Evolutionary conservation across 371 early-diverging fungal genomes (phyloP).

Genomic region (Parasitella parasitica): DNA sequence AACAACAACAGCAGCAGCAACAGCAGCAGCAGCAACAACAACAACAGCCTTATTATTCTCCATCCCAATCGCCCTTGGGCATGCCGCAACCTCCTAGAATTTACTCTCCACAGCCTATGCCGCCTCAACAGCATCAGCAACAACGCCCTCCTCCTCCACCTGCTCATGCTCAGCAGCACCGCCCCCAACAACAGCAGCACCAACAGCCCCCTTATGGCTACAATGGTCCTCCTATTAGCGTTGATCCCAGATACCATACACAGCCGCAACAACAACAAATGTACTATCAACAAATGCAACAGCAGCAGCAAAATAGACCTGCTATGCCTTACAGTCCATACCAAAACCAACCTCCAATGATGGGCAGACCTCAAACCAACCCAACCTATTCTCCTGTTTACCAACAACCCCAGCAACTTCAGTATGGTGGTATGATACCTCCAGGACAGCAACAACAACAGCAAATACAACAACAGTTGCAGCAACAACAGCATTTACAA

Average conservation of each 20-base stretch:
- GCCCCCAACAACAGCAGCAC: constrained; percentile 26
- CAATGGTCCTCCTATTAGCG: constrained; percentile 5
- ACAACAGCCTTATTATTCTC: constrained; percentile 13
- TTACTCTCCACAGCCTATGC: constrained; percentile 14
- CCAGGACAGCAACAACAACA: constrained; percentile 7
- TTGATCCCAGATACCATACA: constrained; percentile 32
- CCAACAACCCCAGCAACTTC: constrained; percentile 17
- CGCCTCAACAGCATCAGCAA: constrained; percentile 24
- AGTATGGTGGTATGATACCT: not conserved
- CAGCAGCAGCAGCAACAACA: constrained; percentile 5
- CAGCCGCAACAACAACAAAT: constrained; percentile 27
- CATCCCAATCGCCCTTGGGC: not conserved
- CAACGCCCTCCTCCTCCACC: constrained; percentile 29
- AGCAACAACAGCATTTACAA: not conserved
- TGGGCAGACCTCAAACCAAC: constrained; percentile 10
- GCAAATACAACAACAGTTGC: not conserved
- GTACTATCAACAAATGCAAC: constrained; percentile 18
- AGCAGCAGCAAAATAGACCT: constrained; percentile 21
- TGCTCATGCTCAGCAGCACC: constrained; percentile 21
- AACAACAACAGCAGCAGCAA: constrained; percentile 6
- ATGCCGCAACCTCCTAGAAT: constrained; percentile 31
- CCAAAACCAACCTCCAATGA: constrained; percentile 26
- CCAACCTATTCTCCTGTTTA: constrained; percentile 19
- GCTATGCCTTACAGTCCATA: constrained; percentile 22
- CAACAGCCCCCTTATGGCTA: constrained; percentile 26